phyloP scores from a whole-genome alignment of 2,329 filamentous ascomycete genomes.

The Ascochyta pisi region DNA sequence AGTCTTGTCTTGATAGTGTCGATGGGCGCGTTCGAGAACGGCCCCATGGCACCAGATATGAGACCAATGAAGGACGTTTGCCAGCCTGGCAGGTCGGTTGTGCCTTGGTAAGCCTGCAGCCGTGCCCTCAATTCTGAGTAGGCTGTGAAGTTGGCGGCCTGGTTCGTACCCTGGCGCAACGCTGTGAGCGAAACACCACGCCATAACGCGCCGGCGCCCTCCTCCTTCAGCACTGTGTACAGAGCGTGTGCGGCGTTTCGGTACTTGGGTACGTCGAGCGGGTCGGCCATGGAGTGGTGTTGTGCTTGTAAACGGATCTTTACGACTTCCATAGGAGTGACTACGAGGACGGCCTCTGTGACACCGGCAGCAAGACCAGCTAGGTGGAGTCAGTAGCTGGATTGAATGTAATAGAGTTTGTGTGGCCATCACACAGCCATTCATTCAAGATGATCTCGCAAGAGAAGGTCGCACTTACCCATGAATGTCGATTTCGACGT shows the following conservation, averaged over 20 bases:
- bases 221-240: slow-evolving; percentile 91
- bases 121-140: slow-evolving; percentile 91
- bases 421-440: too few relatives aligned
- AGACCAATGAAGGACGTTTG: slow-evolving; percentile 92
- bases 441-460: not conserved
- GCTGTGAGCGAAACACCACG: slow-evolving; percentile 93
- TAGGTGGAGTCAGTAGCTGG: slow-evolving; percentile 41
- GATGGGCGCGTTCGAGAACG: slow-evolving; percentile 94
- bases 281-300: slow-evolving; percentile 97
- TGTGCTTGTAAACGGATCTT: slow-evolving; percentile 99
- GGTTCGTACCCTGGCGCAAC: slow-evolving; percentile 92
- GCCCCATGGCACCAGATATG: slow-evolving; percentile 92
- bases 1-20: slow-evolving; percentile 98
- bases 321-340: slow-evolving; percentile 98
- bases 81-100: slow-evolving; percentile 78
- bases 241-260: slow-evolving; percentile 84
- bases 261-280: slow-evolving; percentile 95
- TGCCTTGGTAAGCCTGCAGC: slow-evolving; percentile 75
- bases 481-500: slow-evolving; percentile 76
- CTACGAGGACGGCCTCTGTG: slow-evolving; percentile 94
- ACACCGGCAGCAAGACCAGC: slow-evolving; percentile 91
- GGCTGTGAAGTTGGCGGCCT: slow-evolving; percentile 95
- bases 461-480: slow-evolving; percentile 51
- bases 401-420: too few relatives aligned
- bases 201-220: slow-evolving; percentile 86